These are phyloP conservation scores for Microstroma glucosiphilum DNA, from an alignment of 1,284 basidiomycete species.

Conservation along the genomic window DNA sequence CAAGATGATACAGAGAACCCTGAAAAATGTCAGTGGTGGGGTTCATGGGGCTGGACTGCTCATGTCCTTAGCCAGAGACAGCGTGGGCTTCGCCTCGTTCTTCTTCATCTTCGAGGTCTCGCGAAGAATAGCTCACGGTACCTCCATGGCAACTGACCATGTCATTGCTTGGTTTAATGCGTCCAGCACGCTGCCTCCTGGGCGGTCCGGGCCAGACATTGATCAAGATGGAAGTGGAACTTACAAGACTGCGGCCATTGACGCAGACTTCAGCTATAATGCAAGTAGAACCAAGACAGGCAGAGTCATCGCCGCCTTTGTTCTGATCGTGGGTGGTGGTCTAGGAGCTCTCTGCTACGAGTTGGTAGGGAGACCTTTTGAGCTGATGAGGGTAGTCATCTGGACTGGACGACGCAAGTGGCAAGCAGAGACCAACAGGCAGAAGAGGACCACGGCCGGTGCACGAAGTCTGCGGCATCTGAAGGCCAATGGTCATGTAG, in stretches of 20 bases:
- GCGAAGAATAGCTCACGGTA: constrained; percentile 39
- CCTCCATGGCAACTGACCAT: constrained; percentile 43
- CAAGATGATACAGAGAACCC: constrained; percentile 37
- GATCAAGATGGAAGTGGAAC: not conserved
- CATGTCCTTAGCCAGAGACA: constrained; percentile 49
- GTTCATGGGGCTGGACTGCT: constrained; percentile 45
- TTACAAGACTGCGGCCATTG: constrained; percentile 6
- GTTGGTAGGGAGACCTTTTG: constrained; percentile 49
- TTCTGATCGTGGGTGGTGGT: constrained; percentile 41
- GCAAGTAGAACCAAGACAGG: constrained; percentile 36
- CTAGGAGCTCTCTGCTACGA: constrained; percentile 44
- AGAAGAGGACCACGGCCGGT: constrained; percentile 13
- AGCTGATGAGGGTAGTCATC: constrained; percentile 48
- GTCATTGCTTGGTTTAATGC: constrained; percentile 30
- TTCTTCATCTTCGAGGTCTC: constrained; percentile 52
- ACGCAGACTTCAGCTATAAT: constrained; percentile 40
- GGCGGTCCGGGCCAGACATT: not conserved
- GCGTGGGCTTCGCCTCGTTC: constrained; percentile 49
- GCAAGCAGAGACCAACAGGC: constrained; percentile 25
- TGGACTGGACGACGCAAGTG: constrained; percentile 49
- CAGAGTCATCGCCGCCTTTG: constrained; percentile 34
- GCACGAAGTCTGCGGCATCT: constrained; percentile 15
- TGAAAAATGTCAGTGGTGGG: constrained; percentile 38
- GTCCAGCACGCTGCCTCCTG: constrained; percentile 12
- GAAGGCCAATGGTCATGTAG: not conserved